These are phyloP conservation scores for Penicillium desertorum DNA, from an alignment of 495 filamentous ascomycete species.

Conservation along the genomic window DNA sequence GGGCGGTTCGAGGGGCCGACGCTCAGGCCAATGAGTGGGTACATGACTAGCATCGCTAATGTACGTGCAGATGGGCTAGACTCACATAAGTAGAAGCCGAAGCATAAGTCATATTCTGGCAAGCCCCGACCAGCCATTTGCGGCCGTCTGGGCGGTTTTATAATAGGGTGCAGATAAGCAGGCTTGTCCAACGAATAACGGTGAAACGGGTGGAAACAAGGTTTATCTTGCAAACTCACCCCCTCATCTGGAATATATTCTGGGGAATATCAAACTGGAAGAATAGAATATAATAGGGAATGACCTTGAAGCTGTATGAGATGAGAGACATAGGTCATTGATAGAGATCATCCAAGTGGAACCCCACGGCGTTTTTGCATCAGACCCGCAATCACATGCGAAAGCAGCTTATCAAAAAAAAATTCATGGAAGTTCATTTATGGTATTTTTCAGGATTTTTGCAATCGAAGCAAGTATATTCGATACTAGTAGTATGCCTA, in stretches of 20 bases:
- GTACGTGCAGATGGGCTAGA: slow-evolving; percentile 1
- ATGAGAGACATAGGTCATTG: background rate
- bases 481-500: background rate
- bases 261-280: background rate
- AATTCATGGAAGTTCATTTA: background rate
- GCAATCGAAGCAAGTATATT: background rate
- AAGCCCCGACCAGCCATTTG: background rate
- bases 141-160: background rate
- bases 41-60: slow-evolving; percentile 4
- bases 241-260: background rate
- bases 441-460: background rate
- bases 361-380: slow-evolving; percentile 17
- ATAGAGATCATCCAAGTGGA: slow-evolving; percentile 3
- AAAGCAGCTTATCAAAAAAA: slow-evolving; percentile 23
- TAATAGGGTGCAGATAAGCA: slow-evolving; percentile 15
- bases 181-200: slow-evolving; percentile 11
- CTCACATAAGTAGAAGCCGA: background rate
- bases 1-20: slow-evolving; percentile 16
- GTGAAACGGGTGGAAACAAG: background rate
- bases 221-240: background rate
- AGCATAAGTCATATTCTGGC: background rate
- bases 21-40: slow-evolving; percentile 27
- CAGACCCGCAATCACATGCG: slow-evolving; percentile 47
- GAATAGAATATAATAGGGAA: background rate
- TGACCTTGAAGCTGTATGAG: background rate